A percentile compares a stretch with the other conserved stretches of the same genome.
Conservation (phyloP, 768 basidiomycete species). For the Flagelloscypha sp. region DNA sequence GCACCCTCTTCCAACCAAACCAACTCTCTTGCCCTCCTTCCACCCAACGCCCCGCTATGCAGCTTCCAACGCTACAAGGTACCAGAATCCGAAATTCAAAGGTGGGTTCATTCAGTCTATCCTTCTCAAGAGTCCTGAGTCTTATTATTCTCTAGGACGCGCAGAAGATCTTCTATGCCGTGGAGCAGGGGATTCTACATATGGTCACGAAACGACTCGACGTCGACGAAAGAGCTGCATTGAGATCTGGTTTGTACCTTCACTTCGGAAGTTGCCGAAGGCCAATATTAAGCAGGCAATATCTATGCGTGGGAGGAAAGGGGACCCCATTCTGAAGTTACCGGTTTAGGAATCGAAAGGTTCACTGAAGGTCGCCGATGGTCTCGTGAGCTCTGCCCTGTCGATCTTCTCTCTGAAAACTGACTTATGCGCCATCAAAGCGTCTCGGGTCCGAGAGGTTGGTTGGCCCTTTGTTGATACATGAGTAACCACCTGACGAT, state of each 20-base stretch:
- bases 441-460: conserved; percentile 77
- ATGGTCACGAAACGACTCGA: conserved; percentile 75
- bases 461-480: conserved; percentile 17
- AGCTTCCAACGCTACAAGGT: conserved; percentile 65
- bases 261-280: conserved; percentile 40
- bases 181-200: conserved; percentile 51
- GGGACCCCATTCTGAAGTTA: conserved; percentile 63
- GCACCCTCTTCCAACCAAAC: no score
- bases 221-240: conserved; percentile 60
- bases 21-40: conserved; percentile 8
- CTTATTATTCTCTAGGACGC: conserved; percentile 72
- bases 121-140: no score
- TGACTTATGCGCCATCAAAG: no score
- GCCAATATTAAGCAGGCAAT: no score
- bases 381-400: no score
- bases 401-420: no score
- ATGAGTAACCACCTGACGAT: conserved; percentile 8
- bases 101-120: no score
- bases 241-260: conserved; percentile 48
- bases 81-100: conserved; percentile 71
- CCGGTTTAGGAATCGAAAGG: conserved; percentile 74
- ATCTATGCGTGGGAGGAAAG: conserved; percentile 70
- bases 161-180: conserved; percentile 72
- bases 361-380: conserved; percentile 80
- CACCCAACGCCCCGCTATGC: conserved; percentile 33